phyloP scores from a whole-genome alignment of 345 rosid genomes.

The Eucalyptus sp. region DNA sequence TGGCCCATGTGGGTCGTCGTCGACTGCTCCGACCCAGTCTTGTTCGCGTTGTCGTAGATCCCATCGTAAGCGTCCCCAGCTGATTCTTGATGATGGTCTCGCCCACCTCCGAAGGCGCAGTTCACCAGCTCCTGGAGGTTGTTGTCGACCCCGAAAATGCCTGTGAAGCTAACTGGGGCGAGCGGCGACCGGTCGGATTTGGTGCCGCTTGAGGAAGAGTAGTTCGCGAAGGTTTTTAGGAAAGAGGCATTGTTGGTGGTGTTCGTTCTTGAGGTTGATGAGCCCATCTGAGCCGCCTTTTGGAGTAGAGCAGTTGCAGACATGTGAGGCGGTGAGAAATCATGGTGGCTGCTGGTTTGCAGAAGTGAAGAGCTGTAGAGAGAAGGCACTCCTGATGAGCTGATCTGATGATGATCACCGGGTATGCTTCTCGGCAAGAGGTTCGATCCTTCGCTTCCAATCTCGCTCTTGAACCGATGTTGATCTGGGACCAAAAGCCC shows the following conservation, averaged over 20 bases:
- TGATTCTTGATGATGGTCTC: neutral
- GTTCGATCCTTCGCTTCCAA: neutral
- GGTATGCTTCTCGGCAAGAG: neutral
- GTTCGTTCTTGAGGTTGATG: constrained; percentile 13
- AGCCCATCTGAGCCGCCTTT: constrained; percentile 77
- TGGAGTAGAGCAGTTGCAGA: constrained; percentile 82
- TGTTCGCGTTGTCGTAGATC: neutral
- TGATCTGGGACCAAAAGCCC: neutral
- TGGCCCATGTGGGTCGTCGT: neutral
- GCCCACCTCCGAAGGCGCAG: neutral
- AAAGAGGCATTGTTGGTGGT: neutral
- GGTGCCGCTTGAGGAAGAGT: neutral
- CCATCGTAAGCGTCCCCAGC: neutral
- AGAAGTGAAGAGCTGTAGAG: neutral
- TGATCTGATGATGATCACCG: neutral
- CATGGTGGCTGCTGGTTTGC: neutral
- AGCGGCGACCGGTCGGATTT: neutral
- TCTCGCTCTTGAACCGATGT: neutral
- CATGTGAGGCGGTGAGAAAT: constrained; percentile 35
- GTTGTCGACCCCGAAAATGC: neutral
- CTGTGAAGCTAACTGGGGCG: neutral
- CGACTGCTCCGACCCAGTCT: neutral
- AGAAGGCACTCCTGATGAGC: neutral
- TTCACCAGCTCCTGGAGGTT: neutral
- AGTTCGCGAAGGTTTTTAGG: neutral